Percentiles rank a stretch among this genome's conserved stretches.
Evolutionary conservation across 306 rosid genomes (phyloP).

Genomic region (Glycyrrhiza uralensis): DNA sequence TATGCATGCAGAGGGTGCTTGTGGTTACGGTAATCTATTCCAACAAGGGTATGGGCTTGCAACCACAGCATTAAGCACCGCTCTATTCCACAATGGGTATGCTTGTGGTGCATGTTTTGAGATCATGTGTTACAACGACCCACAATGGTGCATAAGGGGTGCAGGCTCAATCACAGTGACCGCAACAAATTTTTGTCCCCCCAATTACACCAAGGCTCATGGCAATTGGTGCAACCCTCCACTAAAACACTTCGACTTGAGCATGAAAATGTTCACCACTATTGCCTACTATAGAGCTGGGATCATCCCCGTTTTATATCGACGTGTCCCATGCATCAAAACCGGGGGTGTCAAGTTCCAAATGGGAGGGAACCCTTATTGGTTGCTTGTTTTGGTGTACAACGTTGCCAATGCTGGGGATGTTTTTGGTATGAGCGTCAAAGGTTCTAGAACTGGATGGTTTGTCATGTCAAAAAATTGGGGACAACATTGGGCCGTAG

Average conservation of each 20-base stretch:
- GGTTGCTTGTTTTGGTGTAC: conserved; percentile 32
- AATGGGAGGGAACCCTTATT: conserved; percentile 50
- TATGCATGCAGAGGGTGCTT: conserved; percentile 62
- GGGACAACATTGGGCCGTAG: conserved; percentile 60
- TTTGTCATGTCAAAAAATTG: conserved; percentile 44
- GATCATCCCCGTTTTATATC: conserved; percentile 47
- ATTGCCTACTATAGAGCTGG: conserved; percentile 50
- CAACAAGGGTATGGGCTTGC: conserved; percentile 70
- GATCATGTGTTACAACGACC: conserved; percentile 45
- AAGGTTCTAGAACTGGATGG: conserved; percentile 39
- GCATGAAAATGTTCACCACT: conserved; percentile 54
- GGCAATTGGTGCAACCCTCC: conserved; percentile 81
- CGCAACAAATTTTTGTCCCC: conserved; percentile 68
- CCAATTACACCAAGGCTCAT: conserved; percentile 12
- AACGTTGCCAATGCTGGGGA: conserved; percentile 63
- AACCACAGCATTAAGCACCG: conserved; percentile 63
- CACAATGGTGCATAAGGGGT: conserved; percentile 41
- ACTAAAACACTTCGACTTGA: conserved; percentile 55
- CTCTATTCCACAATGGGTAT: conserved; percentile 48
- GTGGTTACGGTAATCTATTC: conserved; percentile 62
- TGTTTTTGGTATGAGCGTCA: conserved; percentile 29
- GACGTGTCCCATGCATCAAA: conserved; percentile 32
- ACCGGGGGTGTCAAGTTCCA: conserved; percentile 52
- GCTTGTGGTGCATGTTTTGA: conserved; percentile 63
- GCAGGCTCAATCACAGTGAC: conserved; percentile 50